Evolutionary conservation across 2,329 filamentous ascomycete genomes (phyloP), one percentile per base, ranked within the genome.

Genomic region (Aplosporella prunicola): DNA sequence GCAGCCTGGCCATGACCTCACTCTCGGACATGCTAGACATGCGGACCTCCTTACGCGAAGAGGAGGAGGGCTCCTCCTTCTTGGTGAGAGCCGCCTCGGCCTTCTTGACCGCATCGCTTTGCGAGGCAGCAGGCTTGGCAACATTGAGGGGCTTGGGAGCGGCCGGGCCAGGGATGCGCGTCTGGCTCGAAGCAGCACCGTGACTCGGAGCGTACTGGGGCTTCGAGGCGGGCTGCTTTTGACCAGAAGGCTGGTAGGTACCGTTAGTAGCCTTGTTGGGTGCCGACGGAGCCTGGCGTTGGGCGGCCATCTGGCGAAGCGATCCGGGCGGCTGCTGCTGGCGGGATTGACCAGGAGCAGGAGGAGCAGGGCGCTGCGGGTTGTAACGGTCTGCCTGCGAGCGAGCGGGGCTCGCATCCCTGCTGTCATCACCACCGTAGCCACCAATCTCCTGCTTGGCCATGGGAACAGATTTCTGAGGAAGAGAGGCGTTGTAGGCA

Each of bases 21-120:
- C 74, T 82, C 64, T 98, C 91, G 8, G 85, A 84, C 91, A 98
- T 96, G 50, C 84, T 93, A 24, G 89, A 96, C 87, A 98, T 95
- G 55, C 91, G 86, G 32, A 91, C 86, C 63, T 95, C 91, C 64
- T 94, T 88, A 44, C 84, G 79, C 3, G 79, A 62, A 17, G 76
- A 57, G 29, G 83, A 80, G 3, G 79, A 62, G 16, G 76, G 57
- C 29, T 83, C 81, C 63, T 93, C 91, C 52, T 89, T 80, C 11
- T 67, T 67, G 13, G 83, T 89, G 39, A 96, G 72, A 8, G 87
- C 87, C 36, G 82, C 81, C 60, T 96, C 88, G 4, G 89, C 88
- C 51, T 88, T 84, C 66, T 91, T 93, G 48, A 93, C 77, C 20
- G 80, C 72, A 53, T 91, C 84, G 41, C 64, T 62, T 13, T 64